Conservation (phyloP, 306 rosid genomes). For the Comarum palustre region DNA sequence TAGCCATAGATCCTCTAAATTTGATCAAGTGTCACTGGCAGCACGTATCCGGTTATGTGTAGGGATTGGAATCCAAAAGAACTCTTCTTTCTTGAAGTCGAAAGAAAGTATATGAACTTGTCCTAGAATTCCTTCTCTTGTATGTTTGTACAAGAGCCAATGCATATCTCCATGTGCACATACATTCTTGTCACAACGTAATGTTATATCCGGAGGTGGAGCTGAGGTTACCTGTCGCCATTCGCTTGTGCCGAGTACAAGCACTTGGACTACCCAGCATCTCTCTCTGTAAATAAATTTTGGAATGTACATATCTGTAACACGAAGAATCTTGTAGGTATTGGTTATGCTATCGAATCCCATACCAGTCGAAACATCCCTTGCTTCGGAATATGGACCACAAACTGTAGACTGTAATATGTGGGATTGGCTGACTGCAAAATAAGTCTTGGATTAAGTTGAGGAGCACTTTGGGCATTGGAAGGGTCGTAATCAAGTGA, state of each 20-base stretch:
- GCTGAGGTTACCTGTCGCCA: neutral
- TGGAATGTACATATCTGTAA: neutral
- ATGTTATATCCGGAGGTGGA: neutral
- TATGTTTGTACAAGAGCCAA: neutral
- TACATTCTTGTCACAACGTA: neutral
- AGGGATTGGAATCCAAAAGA: neutral
- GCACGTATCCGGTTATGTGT: neutral
- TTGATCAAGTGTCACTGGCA: neutral
- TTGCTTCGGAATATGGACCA: neutral
- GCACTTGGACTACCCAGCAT: neutral
- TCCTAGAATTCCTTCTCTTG: neutral
- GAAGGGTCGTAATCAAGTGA: neutral
- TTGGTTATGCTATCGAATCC: neutral
- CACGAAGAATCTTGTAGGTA: conserved; percentile 1
- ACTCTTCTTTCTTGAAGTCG: conserved; percentile 2
- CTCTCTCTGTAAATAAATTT: too few species aligned
- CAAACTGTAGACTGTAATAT: neutral
- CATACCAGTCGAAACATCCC: neutral
- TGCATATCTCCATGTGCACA: neutral
- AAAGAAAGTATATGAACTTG: neutral
- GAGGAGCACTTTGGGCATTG: neutral
- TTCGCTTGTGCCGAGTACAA: neutral
- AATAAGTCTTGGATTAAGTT: neutral
- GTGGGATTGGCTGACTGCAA: neutral
- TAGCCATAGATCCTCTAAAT: neutral